Conservation (phyloP, 805 yeast species). For the Candida adriatica region DNA sequence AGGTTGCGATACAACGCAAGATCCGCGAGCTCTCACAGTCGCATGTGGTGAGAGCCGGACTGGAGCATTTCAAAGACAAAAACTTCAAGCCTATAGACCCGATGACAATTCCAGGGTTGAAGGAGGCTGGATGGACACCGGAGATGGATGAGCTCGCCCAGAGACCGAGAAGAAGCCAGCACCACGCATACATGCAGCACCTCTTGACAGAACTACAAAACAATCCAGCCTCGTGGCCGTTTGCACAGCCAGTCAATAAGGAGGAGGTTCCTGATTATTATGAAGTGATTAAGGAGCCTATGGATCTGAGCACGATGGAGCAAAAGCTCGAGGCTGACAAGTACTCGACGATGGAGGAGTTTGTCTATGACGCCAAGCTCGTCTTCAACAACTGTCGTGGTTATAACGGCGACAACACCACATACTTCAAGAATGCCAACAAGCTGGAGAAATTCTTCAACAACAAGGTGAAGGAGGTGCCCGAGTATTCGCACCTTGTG, state of each 20-base stretch:
- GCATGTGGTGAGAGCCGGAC: constrained; percentile 76
- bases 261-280: constrained; percentile 96
- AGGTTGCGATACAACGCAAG: constrained; percentile 84
- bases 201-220: constrained; percentile 82
- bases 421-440: constrained; percentile 91
- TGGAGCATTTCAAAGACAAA: constrained; percentile 57
- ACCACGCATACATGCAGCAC: constrained; percentile 88
- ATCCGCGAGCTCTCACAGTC: constrained; percentile 74
- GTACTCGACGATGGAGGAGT: constrained; percentile 86
- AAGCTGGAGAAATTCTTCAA: constrained; percentile 87
- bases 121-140: constrained; percentile 96
- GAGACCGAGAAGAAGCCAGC: constrained; percentile 90
- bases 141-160: constrained; percentile 97
- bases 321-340: constrained; percentile 85
- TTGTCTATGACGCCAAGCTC: constrained; percentile 79
- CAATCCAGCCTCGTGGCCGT: constrained; percentile 98
- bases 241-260: constrained; percentile 83
- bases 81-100: constrained; percentile 63
- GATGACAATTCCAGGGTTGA: constrained; percentile 77
- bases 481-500: constrained; percentile 81
- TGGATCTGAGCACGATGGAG: constrained; percentile 97
- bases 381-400: constrained; percentile 87
- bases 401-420: constrained; percentile 90
- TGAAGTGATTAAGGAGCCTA: constrained; percentile 94
- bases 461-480: constrained; percentile 76